Conservation (phyloP, 148 eudicot genomes). For the Dysphania ambrosioides region DNA sequence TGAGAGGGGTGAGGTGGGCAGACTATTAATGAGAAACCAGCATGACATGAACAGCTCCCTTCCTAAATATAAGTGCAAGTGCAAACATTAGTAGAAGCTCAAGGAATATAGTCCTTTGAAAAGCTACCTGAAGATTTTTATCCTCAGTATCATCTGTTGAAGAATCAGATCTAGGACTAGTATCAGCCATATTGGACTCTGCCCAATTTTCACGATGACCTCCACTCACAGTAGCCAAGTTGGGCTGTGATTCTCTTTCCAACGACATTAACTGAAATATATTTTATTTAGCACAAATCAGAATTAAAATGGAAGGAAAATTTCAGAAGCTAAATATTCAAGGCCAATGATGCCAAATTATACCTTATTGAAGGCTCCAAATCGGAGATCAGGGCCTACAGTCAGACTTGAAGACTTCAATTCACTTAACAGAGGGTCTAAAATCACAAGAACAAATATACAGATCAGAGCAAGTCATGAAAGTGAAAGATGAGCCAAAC, state of each 20-base stretch:
- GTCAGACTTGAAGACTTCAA: constrained; percentile 46
- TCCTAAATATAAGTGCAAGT: no score
- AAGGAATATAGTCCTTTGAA: no score
- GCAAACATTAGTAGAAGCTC: no score
- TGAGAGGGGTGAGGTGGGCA: neutral
- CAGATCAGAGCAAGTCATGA: neutral
- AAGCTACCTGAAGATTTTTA: constrained; percentile 50
- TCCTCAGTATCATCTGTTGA: constrained; percentile 78
- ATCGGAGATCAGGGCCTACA: constrained; percentile 47
- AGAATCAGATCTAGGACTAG: constrained; percentile 73
- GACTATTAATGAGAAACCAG: no score
- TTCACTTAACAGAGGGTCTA: constrained; percentile 52
- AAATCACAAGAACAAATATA: constrained; percentile 12
- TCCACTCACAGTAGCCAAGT: constrained; percentile 37
- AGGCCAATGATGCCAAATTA: constrained; percentile 1
- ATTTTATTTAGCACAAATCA: neutral
- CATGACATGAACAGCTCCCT: no score
- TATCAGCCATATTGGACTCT: constrained; percentile 76
- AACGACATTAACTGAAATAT: constrained; percentile 33
- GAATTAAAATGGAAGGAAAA: neutral
- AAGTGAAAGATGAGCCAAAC: no score
- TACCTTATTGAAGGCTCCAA: constrained; percentile 65
- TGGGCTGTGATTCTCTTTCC: constrained; percentile 41
- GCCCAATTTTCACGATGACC: constrained; percentile 61
- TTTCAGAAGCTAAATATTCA: neutral